phyloP scores from a whole-genome alignment of 768 basidiomycete genomes.

The Tylopilus intermedius region DNA sequence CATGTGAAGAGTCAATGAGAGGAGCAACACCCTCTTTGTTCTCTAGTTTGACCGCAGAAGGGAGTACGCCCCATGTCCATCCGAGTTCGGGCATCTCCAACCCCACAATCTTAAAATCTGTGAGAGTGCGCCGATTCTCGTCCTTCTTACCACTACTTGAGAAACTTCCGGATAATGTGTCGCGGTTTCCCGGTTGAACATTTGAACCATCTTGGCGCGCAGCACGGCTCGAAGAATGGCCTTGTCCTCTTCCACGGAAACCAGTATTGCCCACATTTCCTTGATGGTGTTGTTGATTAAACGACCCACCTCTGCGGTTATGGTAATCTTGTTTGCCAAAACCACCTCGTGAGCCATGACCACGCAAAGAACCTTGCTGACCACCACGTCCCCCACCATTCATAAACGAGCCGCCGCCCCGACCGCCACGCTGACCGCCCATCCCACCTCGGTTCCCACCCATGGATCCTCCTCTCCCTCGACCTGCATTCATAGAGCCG shows the following conservation, averaged over 20 bases:
- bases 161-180: constrained; percentile 43
- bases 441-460: constrained; percentile 41
- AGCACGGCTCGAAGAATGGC: constrained; percentile 40
- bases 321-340: constrained; percentile 62
- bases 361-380: constrained; percentile 48
- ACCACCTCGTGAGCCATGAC: constrained; percentile 62
- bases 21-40: constrained; percentile 32
- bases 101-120: constrained; percentile 96
- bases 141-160: constrained; percentile 69
- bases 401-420: constrained; percentile 33
- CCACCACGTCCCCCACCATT: constrained; percentile 41
- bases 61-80: constrained; percentile 83
- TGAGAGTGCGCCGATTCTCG: constrained; percentile 86
- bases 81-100: constrained; percentile 75
- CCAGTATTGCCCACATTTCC: constrained; percentile 36
- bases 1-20: constrained; percentile 30
- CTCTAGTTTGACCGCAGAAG: constrained; percentile 34
- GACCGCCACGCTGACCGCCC: constrained; percentile 38
- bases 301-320: constrained; percentile 62
- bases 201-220: constrained; percentile 34
- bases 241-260: constrained; percentile 62
- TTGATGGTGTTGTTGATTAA: constrained; percentile 38
- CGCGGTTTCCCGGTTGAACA: constrained; percentile 42
- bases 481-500: constrained; percentile 28
- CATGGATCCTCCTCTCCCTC: constrained; percentile 50